Percentiles rank a stretch among this genome's conserved stretches.
Evolutionary conservation across 2,329 filamentous ascomycete genomes (phyloP).

Genomic region (Rachicladosporium sp.): DNA sequence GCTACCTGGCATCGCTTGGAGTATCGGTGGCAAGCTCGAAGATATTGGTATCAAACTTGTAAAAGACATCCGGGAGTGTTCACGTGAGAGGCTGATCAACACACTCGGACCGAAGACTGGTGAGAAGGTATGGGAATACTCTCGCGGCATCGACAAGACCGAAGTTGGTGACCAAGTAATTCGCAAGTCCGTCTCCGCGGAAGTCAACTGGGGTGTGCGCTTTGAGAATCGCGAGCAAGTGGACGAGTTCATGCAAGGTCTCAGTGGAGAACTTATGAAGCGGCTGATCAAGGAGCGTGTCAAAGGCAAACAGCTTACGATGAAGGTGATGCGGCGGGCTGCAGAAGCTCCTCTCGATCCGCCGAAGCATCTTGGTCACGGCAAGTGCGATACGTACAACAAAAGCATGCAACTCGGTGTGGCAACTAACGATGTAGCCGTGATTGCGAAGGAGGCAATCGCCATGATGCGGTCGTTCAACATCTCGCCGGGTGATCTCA

Average conservation of each 20-base stretch:
- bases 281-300: conserved; percentile 72
- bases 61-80: conserved; percentile 65
- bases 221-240: conserved; percentile 88
- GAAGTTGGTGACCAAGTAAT: conserved; percentile 78
- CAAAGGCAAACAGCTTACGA: conserved; percentile 74
- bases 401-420: conserved; percentile 76
- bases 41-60: conserved; percentile 73
- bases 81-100: conserved; percentile 62
- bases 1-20: conserved; percentile 85
- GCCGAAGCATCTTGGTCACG: conserved; percentile 85
- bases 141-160: conserved; percentile 71
- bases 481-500: conserved; percentile 82
- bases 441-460: conserved; percentile 71
- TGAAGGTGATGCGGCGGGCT: conserved; percentile 88
- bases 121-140: conserved; percentile 79
- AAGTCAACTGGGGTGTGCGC: conserved; percentile 96
- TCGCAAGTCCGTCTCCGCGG: conserved; percentile 92
- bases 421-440: conserved; percentile 61
- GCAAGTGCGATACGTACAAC: conserved; percentile 88
- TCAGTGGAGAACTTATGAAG: conserved; percentile 74
- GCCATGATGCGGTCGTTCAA: conserved; percentile 68
- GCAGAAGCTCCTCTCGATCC: conserved; percentile 81
- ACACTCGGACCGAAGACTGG: conserved; percentile 84
- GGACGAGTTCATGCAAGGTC: conserved; percentile 75
- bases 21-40: conserved; percentile 75